Evolutionary conservation across 176 grass and related monocot genomes (phyloP), one percentile per base, ranked within the genome.

Genomic region (Juncus effusus): DNA sequence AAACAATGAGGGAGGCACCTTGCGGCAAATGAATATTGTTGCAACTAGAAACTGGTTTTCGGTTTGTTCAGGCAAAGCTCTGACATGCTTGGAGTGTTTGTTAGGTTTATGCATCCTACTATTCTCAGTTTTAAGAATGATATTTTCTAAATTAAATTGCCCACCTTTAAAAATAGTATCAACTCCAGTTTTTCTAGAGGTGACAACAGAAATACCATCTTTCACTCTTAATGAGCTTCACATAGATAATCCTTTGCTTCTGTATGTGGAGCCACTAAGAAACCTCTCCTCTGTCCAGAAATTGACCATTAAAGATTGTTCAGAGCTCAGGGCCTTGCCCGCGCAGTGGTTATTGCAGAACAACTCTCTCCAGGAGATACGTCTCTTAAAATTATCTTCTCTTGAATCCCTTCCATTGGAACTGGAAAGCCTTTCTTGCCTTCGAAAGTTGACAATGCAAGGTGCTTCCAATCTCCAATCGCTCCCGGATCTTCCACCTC

Each of bases 241-340:
- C 1, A 67, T 67, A 38, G 44, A 67, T 52, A 4, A 67, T 67
- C 16, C 64, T 5, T 5, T 19, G 4, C 10, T 67, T 13, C 45
- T 67, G 12, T 52, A 3, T 35, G 36, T 67, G 7, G 64, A 67
- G 64, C 64, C 64, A 36, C 3, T 67, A 39, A 67, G 16, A 6
- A 52, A 35, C 45, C 45, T 54, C 10, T 67, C 64, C 13, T 0
- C 15, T 52, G 64, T 67, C 0, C 5, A 4, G 13, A 6, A 37
- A 36, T 52, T 67, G 16, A 67, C 8, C 16, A 67, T 67, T 67
- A 2, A 38, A 35, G 4, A 67, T 28, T 67, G 44, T 52, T 67
- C 45, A 67, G 4, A 37, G 40, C 6, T 53, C 6, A 10, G 6
- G 1, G 36, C 44, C 3, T 47, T 67, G 14, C 64, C 64, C 45